Evolutionary conservation across 2,329 filamentous ascomycete genomes (phyloP).

Genomic region (Hypocrella siamensis): DNA sequence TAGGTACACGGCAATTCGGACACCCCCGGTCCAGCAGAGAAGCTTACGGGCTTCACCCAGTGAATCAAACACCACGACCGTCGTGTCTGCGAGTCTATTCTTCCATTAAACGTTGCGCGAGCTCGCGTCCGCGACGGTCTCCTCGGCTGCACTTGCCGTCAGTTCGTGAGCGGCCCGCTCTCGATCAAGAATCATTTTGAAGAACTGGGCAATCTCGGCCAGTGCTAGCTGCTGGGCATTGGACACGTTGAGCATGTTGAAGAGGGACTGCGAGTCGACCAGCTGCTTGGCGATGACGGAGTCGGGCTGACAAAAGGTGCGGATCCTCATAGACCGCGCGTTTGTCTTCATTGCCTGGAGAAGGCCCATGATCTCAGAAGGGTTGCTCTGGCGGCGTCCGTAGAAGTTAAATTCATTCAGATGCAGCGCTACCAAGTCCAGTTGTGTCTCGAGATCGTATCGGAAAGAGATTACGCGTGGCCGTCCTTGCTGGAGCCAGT

Average conservation of each 20-base stretch:
- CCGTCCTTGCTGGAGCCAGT: conserved; percentile 35
- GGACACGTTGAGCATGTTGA: conserved; percentile 30
- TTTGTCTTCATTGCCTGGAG: conserved; percentile 36
- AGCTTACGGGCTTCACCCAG: too few relatives aligned
- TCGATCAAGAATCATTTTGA: conserved; percentile 34
- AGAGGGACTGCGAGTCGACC: conserved; percentile 33
- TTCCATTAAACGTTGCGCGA: too few relatives aligned
- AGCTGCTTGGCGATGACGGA: conserved; percentile 42
- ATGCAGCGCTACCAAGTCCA: conserved; percentile 37
- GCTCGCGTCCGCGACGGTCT: too few relatives aligned
- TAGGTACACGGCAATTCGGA: too few relatives aligned
- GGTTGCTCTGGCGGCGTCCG: conserved; percentile 26
- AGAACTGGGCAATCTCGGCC: conserved; percentile 36
- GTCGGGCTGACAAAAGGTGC: conserved; percentile 43
- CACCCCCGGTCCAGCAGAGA: too few relatives aligned
- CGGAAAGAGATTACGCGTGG: conserved; percentile 40
- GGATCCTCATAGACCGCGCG: conserved; percentile 34
- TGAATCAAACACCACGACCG: too few relatives aligned
- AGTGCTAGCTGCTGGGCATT: conserved; percentile 28
- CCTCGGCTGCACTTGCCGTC: too few relatives aligned
- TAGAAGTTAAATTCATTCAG: conserved; percentile 38
- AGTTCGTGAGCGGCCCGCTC: too few relatives aligned
- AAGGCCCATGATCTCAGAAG: conserved; percentile 27
- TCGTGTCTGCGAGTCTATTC: too few relatives aligned
- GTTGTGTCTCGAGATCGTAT: conserved; percentile 43